A percentile compares a stretch with the other conserved stretches of the same genome.
phyloP scores from a whole-genome alignment of 495 filamentous ascomycete species.

The Tuber indicum region DNA sequence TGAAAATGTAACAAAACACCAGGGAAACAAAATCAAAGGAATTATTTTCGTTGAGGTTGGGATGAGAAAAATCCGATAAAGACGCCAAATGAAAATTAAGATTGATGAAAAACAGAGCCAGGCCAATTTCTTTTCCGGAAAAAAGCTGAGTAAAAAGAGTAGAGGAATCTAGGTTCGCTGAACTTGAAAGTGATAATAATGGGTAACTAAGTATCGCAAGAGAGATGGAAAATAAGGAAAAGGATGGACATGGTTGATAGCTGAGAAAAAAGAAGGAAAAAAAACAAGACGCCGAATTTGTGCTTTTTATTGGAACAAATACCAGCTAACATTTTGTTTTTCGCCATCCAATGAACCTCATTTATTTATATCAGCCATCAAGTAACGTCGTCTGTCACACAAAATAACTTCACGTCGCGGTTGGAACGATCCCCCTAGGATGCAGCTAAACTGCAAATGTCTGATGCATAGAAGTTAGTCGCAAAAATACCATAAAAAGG shows the following conservation, averaged over 20 bases:
- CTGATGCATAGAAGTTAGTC: slow-evolving; percentile 1
- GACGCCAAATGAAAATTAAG: neutral
- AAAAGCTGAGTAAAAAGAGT: slow-evolving; percentile 7
- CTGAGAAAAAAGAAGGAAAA: slow-evolving; percentile 4
- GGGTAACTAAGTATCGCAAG: slow-evolving; percentile 5
- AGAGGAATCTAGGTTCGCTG: slow-evolving; percentile 30
- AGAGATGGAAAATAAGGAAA: slow-evolving; percentile 8
- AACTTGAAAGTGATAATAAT: slow-evolving; percentile 4
- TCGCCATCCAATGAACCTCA: neutral
- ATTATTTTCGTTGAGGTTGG: slow-evolving; percentile 20
- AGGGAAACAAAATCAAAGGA: slow-evolving; percentile 17
- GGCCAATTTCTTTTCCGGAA: neutral
- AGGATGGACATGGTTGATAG: neutral
- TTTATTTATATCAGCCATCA: neutral
- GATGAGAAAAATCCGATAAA: neutral
- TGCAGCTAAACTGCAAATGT: slow-evolving; percentile 10
- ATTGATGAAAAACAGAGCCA: neutral
- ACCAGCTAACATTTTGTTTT: slow-evolving; percentile 4
- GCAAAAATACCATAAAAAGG: neutral
- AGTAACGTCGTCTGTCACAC: slow-evolving; percentile 5
- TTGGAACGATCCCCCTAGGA: slow-evolving; percentile 4
- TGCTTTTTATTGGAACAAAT: slow-evolving; percentile 19
- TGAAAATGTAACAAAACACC: neutral
- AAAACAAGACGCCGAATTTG: slow-evolving; percentile 16
- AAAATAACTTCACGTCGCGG: neutral